Base-by-base conservation (phyloP, 2,329 filamentous ascomycete genomes). In the Pseudogymnoascus sp. region DNA sequence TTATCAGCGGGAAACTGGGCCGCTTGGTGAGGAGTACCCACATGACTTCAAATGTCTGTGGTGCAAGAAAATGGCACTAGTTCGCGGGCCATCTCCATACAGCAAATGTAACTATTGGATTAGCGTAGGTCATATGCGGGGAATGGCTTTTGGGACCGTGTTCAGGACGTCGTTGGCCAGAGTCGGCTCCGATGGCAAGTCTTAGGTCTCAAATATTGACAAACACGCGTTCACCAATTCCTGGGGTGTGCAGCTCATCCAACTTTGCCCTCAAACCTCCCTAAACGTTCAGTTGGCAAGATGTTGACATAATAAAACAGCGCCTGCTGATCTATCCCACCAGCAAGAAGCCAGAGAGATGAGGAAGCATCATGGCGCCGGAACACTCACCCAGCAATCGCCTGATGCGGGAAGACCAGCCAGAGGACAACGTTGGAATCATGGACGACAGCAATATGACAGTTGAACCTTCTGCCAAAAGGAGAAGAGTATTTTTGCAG, bases 401-500 rank as follows among this genome's bases (percentile, higher is more conserved):
- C 16, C 23, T 29, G 10, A n/a, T 40, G 10, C 23, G n/a, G 7
- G 45, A 51, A 51, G 23, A 29, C 45, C 23, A n/a, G 23, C 4
- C 8, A 7, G 45, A 51, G 29, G n/a, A 51, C 8, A 51, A 7
- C 4, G 16, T 51, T 34, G 6, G 60, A 62, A 31, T 29, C 4
- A 16, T 37, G 10, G 47, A 45, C 16, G 26, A 63, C 4, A 10
- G 47, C 12, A 26, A 21, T 23, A 23, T 16, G 4, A 37, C 47
- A 14, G 42, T 26, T 14, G 57, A 61, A 23, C 62, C 62, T 62
- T 59, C 62, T 26, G 16, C 62, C 1, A 64, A 64, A 40, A 61
- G 54, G 26, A 61, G 62, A 23, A 45, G 62, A 5, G 39, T 61
- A 2, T 64, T 64, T 51, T 42, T 64, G 12, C 62, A 64, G 31